Evolutionary conservation across 257 asterid species (phyloP).

Genomic region (Lycium ferocissimum): DNA sequence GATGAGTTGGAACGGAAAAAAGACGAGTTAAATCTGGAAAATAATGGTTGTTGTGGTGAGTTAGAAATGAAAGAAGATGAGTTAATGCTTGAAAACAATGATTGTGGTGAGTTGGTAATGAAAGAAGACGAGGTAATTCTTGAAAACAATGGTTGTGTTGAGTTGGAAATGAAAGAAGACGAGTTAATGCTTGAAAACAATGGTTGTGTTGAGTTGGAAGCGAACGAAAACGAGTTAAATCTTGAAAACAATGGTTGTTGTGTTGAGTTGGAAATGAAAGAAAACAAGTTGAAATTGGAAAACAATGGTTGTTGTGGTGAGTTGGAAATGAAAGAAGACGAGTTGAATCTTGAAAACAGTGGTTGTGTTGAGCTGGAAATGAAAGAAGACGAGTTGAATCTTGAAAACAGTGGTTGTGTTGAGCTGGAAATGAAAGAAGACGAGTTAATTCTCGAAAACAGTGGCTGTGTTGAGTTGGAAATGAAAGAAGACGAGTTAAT

Average conservation of each 20-base stretch:
- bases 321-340: not conserved
- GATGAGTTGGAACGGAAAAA: too few relatives aligned
- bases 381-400: not conserved
- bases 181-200: not conserved
- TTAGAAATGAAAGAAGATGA: not conserved
- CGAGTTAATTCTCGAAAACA: not conserved
- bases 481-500: not conserved
- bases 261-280: not conserved
- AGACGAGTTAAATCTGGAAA: too few relatives aligned
- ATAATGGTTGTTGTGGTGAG: too few relatives aligned
- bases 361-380: not conserved
- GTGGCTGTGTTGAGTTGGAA: not conserved
- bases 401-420: not conserved
- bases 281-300: not conserved
- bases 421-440: constrained; percentile 21
- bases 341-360: not conserved
- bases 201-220: not conserved
- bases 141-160: not conserved
- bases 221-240: not conserved
- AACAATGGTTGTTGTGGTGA: not conserved
- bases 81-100: not conserved
- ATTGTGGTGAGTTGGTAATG: not conserved
- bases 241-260: not conserved
- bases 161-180: not conserved
- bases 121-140: not conserved